phyloP scores from a whole-genome alignment of 1,284 basidiomycete species.

The Stygiomarasmius scandens region DNA sequence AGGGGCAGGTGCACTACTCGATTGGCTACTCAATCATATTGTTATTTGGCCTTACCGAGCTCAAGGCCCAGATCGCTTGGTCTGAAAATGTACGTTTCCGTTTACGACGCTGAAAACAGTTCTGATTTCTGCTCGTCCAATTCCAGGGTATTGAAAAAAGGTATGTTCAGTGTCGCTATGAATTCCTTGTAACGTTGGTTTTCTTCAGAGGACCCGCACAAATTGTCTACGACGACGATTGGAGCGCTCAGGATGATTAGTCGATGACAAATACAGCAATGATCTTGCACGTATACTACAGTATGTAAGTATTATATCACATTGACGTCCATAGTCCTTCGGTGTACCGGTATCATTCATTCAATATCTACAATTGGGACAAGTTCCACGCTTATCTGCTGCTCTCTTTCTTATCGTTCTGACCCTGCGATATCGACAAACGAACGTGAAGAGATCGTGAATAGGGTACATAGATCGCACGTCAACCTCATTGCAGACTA shows the following conservation, averaged over 20 bases:
- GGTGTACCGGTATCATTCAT: background rate
- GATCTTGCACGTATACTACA: no score
- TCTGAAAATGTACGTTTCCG: constrained; percentile 39
- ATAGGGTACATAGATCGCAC: background rate
- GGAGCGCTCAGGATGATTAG: no score
- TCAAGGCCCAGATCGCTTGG: constrained; percentile 48
- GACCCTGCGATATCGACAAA: background rate
- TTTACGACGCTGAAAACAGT: background rate
- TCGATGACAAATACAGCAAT: no score
- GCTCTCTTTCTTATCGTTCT: background rate
- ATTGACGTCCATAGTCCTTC: background rate
- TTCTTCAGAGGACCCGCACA: constrained; percentile 4
- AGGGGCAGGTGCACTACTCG: constrained; percentile 29
- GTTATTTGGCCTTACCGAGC: constrained; percentile 48
- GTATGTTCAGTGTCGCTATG: background rate
- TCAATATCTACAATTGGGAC: background rate
- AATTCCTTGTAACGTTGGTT: background rate
- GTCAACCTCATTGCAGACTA: background rate
- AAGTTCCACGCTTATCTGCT: background rate
- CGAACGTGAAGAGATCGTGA: background rate
- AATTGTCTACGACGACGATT: constrained; percentile 4
- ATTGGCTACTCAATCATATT: constrained; percentile 41
- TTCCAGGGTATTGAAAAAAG: constrained; percentile 3
- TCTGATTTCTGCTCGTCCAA: background rate
- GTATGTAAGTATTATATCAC: no score